These are phyloP conservation scores for Chimonanthus praecox DNA, from an alignment of 164 flowering plant species.

Conservation along the genomic window DNA sequence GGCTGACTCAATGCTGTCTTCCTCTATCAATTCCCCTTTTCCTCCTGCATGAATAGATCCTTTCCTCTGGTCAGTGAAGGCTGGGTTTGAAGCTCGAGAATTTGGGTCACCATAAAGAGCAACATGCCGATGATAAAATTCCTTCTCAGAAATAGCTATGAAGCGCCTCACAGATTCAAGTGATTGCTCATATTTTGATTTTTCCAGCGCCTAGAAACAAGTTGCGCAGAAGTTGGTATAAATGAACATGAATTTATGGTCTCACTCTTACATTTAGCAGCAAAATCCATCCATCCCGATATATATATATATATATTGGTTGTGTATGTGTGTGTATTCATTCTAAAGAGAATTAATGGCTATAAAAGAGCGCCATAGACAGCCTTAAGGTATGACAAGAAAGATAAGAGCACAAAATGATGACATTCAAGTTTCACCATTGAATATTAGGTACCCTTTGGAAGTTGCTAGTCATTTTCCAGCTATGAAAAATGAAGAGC, in stretches of 20 bases:
- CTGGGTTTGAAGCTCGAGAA: conserved; percentile 35
- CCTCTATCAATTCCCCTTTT: conserved; percentile 5
- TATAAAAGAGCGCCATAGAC: no score
- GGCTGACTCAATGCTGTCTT: conserved; percentile 7
- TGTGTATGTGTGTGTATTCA: no score
- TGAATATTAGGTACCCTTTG: no score
- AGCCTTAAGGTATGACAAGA: no score
- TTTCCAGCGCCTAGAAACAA: conserved; percentile 67
- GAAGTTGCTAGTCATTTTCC: no score
- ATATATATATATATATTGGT: no score
- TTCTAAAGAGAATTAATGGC: no score
- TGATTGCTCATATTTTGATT: conserved; percentile 90
- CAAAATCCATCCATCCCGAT: no score
- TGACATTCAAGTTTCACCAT: no score
- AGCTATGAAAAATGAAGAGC: no score
- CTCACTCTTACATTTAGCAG: no score
- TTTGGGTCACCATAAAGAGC: conserved; percentile 81
- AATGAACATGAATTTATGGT: neutral
- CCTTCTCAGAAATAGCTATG: conserved; percentile 82
- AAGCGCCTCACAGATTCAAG: conserved; percentile 79
- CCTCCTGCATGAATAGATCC: conserved; percentile 8
- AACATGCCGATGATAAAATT: conserved; percentile 73
- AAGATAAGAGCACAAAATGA: no score
- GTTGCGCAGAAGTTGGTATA: neutral
- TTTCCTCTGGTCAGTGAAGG: conserved; percentile 27